Evolutionary conservation across 2,329 filamentous ascomycete genomes (phyloP).

Genomic region (Mycosphaerelloides madeirae): DNA sequence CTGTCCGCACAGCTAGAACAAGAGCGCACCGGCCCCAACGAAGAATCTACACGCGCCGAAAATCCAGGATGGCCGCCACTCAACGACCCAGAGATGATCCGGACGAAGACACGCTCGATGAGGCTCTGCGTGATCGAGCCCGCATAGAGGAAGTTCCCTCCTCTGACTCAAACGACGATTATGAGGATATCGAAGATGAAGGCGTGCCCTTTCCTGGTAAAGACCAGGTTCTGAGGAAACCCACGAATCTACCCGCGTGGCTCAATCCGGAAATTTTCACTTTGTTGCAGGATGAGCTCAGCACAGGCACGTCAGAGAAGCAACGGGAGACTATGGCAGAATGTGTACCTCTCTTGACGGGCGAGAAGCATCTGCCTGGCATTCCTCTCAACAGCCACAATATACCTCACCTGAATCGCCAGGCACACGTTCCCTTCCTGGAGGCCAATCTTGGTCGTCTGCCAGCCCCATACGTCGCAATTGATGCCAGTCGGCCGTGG

Average conservation of each 20-base stretch:
- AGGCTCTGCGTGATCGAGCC: conserved; percentile 20
- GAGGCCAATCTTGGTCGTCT: conserved; percentile 53
- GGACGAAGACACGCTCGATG: conserved; percentile 27
- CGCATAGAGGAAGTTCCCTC: conserved; percentile 32
- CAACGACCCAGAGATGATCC: conserved; percentile 13
- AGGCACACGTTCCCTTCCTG: conserved; percentile 58
- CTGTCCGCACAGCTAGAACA: conserved; percentile 3
- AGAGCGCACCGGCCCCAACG: background rate
- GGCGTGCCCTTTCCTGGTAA: conserved; percentile 29
- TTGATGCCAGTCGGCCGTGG: conserved; percentile 90
- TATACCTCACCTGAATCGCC: conserved; percentile 67
- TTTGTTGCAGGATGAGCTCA: conserved; percentile 25
- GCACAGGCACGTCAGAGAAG: conserved; percentile 22
- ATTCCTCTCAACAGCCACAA: conserved; percentile 60
- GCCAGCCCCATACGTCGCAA: conserved; percentile 63
- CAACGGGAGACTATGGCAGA: conserved; percentile 20
- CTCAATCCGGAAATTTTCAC: conserved; percentile 21
- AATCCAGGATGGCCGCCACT: background rate
- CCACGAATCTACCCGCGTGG: conserved; percentile 23
- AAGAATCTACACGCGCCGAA: background rate
- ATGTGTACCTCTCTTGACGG: conserved; percentile 26
- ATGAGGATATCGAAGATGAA: conserved; percentile 18
- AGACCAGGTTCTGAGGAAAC: conserved; percentile 7
- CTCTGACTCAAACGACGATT: conserved; percentile 21
- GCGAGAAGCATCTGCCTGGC: conserved; percentile 39